These are phyloP conservation scores for Fusarium sp. DNA, from an alignment of 2,329 filamentous ascomycete species.

Conservation along the genomic window DNA sequence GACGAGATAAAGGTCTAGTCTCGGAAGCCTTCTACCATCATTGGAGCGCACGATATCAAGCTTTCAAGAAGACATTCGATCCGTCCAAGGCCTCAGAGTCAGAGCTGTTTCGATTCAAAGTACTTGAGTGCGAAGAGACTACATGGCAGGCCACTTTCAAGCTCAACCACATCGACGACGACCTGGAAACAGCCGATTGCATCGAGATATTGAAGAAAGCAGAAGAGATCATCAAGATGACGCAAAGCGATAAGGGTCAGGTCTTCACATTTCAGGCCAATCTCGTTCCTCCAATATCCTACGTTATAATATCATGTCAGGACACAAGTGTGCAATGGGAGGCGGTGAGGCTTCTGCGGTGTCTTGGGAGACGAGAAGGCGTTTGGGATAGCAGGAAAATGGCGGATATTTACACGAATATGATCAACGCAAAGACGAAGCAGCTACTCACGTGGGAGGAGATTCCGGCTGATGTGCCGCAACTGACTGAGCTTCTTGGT, in stretches of 20 bases:
- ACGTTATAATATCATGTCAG: slow-evolving; percentile 16
- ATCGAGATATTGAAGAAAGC: background rate
- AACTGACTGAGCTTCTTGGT: background rate
- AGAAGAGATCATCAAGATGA: background rate
- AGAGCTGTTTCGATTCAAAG: background rate
- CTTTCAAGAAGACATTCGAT: background rate
- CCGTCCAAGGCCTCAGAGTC: background rate
- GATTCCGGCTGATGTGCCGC: slow-evolving; percentile 7
- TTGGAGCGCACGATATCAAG: slow-evolving; percentile 6
- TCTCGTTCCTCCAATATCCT: slow-evolving; percentile 4
- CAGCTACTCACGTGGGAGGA: slow-evolving; percentile 6
- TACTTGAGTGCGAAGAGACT: slow-evolving; percentile 5
- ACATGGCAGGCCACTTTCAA: slow-evolving; percentile 6
- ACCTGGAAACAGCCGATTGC: background rate
- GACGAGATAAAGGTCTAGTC: background rate
- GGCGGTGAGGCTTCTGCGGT: background rate
- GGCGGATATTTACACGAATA: slow-evolving; percentile 8
- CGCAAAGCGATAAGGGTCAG: background rate
- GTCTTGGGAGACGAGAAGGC: background rate
- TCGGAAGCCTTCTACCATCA: background rate
- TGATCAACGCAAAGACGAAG: slow-evolving; percentile 5
- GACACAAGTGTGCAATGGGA: slow-evolving; percentile 13
- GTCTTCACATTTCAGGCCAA: slow-evolving; percentile 14
- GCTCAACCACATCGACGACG: background rate
- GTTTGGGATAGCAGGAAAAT: slow-evolving; percentile 26